Conservation (phyloP, 2,329 filamentous ascomycete genomes). For the Diaporthe caulivora region DNA sequence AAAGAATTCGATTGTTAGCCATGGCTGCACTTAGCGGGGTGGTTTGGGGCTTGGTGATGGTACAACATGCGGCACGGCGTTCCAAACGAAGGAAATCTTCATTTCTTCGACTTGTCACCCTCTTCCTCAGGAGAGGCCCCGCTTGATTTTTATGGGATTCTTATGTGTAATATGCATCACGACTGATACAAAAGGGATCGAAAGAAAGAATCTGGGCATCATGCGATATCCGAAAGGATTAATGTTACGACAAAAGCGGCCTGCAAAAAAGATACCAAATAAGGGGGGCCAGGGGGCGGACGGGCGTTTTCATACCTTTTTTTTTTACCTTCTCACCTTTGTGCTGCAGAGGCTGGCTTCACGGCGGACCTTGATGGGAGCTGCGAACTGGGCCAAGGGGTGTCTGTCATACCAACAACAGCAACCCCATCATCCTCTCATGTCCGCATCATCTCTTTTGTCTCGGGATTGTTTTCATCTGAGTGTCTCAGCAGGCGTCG, state of each 20-base stretch:
- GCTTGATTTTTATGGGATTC: constrained; percentile 22
- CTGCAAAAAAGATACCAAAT: constrained; percentile 40
- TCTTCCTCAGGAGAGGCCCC: neutral
- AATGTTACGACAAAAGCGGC: constrained; percentile 36
- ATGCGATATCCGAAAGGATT: constrained; percentile 24
- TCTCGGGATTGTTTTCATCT: constrained; percentile 18
- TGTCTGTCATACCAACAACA: neutral
- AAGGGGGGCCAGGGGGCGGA: constrained; percentile 10
- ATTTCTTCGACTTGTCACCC: constrained; percentile 18
- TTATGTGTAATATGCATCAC: constrained; percentile 40
- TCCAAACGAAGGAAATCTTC: constrained; percentile 23
- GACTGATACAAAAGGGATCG: constrained; percentile 35
- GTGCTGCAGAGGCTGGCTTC: constrained; percentile 24
- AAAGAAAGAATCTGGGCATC: constrained; percentile 20
- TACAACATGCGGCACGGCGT: constrained; percentile 33
- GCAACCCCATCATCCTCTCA: neutral
- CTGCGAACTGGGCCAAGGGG: neutral
- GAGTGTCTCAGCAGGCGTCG: constrained; percentile 9
- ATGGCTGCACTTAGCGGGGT: constrained; percentile 21
- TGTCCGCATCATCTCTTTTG: constrained; percentile 32
- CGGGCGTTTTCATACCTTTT: constrained; percentile 36
- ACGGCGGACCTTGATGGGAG: constrained; percentile 27
- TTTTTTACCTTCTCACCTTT: neutral
- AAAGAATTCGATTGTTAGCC: neutral
- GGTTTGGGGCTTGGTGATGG: constrained; percentile 1